These are phyloP conservation scores for Parathielavia appendiculata DNA, from an alignment of 495 filamentous ascomycete species.

Conservation along the genomic window DNA sequence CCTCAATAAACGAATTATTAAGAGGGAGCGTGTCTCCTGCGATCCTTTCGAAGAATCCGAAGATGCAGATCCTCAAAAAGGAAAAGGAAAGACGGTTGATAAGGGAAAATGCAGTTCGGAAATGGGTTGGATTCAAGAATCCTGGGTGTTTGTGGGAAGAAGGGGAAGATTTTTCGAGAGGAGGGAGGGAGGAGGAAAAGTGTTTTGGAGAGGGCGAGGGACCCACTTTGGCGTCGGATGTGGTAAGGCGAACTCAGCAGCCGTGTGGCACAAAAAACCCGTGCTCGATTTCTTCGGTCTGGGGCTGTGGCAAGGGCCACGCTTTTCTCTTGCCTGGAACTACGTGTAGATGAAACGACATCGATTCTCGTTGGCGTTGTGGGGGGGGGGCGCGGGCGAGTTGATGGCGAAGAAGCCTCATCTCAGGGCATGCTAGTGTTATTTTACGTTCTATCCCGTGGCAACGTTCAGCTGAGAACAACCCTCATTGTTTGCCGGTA, in stretches of 20 bases:
- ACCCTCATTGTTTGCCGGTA: background rate
- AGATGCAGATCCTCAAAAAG: constrained; percentile 34
- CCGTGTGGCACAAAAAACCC: constrained; percentile 11
- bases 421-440: background rate
- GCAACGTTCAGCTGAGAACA: background rate
- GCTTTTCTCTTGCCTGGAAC: background rate
- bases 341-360: background rate
- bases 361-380: background rate
- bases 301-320: constrained; percentile 15
- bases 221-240: constrained; percentile 29
- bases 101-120: constrained; percentile 25
- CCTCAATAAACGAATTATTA: constrained; percentile 28
- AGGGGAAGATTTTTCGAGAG: constrained; percentile 30
- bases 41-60: constrained; percentile 39
- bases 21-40: constrained; percentile 34
- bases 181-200: constrained; percentile 33
- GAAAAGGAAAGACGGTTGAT: constrained; percentile 35
- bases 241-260: constrained; percentile 32
- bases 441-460: background rate
- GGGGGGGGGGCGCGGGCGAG: constrained; percentile 7
- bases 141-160: constrained; percentile 21
- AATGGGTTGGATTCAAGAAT: constrained; percentile 36
- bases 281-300: constrained; percentile 11
- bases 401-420: background rate
- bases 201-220: constrained; percentile 31